Conservation (phyloP, 2,329 filamentous ascomycete genomes). For the Cytospora schulzeri region DNA sequence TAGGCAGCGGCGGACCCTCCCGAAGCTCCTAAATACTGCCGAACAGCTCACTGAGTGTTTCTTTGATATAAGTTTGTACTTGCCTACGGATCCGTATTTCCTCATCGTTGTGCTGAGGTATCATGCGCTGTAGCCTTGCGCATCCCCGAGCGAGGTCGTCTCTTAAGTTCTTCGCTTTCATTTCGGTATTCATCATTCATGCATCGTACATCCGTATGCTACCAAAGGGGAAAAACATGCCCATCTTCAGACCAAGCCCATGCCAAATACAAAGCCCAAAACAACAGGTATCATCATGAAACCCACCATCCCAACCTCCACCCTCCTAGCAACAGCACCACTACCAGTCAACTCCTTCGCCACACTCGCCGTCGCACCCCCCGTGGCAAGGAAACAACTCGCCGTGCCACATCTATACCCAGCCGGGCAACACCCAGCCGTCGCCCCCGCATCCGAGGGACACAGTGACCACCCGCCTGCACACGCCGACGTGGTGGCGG, state of each 20-base stretch:
- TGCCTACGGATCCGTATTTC: no score
- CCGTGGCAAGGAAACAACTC: conserved; percentile 65
- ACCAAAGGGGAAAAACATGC: background rate
- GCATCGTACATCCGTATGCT: conserved; percentile 9
- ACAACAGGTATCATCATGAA: conserved; percentile 20
- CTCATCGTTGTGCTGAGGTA: background rate
- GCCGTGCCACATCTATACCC: conserved; percentile 73
- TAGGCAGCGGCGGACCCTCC: no score
- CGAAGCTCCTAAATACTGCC: no score
- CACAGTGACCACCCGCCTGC: conserved; percentile 80
- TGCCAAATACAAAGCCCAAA: conserved; percentile 22
- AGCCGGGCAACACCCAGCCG: conserved; percentile 81
- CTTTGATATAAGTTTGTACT: no score
- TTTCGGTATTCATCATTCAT: conserved; percentile 22
- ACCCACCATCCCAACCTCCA: background rate
- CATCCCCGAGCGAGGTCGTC: conserved; percentile 11
- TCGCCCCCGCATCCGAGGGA: conserved; percentile 55
- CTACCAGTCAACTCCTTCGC: conserved; percentile 52
- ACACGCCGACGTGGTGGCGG: conserved; percentile 55
- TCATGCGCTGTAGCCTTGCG: background rate
- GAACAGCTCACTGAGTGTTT: no score
- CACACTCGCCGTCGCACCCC: conserved; percentile 57
- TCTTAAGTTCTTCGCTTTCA: conserved; percentile 16
- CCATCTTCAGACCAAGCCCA: conserved; percentile 10
- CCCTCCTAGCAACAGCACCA: background rate